Evolutionary conservation across 2,329 filamentous ascomycete genomes (phyloP).

Genomic region (Diaporthe sp.): DNA sequence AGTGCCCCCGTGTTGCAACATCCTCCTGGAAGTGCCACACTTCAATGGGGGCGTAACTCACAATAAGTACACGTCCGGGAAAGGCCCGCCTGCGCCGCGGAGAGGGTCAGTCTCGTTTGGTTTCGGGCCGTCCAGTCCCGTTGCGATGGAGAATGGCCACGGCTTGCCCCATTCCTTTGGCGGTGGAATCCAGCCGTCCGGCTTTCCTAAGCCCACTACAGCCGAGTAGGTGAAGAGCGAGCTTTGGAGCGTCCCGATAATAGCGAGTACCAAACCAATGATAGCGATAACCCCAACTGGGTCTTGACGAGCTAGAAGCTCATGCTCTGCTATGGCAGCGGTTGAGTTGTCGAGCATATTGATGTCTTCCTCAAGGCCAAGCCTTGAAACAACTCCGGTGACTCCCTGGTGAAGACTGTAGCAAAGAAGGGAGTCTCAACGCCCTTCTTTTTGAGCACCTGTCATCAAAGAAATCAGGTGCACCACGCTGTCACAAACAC

Average conservation of each 20-base stretch:
- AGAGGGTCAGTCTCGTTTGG: neutral
- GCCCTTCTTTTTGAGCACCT: no score
- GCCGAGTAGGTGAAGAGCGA: neutral
- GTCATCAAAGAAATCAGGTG: neutral
- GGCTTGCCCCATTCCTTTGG: neutral
- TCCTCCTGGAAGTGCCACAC: fast-evolving
- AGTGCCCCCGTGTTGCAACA: neutral
- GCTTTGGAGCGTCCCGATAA: neutral
- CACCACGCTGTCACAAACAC: neutral
- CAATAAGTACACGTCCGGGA: neutral
- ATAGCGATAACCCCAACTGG: fast-evolving
- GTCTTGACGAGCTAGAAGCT: neutral
- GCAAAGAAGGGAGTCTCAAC: neutral
- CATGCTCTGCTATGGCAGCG: no score
- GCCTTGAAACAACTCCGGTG: no score
- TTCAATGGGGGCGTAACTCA: neutral
- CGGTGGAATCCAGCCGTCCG: neutral
- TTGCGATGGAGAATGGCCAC: neutral
- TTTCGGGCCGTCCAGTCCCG: neutral
- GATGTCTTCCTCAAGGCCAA: neutral
- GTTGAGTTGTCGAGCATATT: neutral
- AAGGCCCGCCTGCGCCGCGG: neutral
- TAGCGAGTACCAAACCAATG: neutral
- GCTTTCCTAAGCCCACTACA: neutral
- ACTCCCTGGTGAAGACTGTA: neutral